These are phyloP conservation scores for Tolypocladium endophyticum DNA, from an alignment of 2,329 filamentous ascomycete genomes.

Conservation along the genomic window DNA sequence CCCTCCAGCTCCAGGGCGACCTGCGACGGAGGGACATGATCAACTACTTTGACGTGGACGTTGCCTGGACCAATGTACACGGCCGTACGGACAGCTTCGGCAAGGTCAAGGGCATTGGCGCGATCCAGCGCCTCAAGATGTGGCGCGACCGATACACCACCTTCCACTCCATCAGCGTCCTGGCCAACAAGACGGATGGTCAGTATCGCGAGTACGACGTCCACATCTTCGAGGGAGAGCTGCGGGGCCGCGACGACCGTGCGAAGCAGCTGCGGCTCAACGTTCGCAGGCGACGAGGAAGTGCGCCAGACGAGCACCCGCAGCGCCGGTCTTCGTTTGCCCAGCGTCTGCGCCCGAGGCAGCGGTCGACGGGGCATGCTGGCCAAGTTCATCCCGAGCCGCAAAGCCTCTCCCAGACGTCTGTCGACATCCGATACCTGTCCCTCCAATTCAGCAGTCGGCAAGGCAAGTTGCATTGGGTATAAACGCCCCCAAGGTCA, in stretches of 20 bases:
- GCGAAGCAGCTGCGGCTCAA: constrained; percentile 33
- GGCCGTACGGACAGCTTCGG: constrained; percentile 38
- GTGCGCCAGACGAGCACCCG: constrained; percentile 24
- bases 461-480: constrained; percentile 25
- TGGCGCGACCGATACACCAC: constrained; percentile 39
- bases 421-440: constrained; percentile 35
- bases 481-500: neutral
- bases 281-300: constrained; percentile 28
- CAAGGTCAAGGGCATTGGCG: constrained; percentile 37
- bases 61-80: constrained; percentile 40
- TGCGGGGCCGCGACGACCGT: constrained; percentile 34
- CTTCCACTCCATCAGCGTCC: constrained; percentile 35
- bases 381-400: constrained; percentile 10
- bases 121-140: constrained; percentile 41
- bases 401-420: constrained; percentile 9
- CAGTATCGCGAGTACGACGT: constrained; percentile 38
- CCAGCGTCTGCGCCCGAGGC: constrained; percentile 29
- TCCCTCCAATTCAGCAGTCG: constrained; percentile 38
- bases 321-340: constrained; percentile 32
- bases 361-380: constrained; percentile 18
- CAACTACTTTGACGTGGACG: constrained; percentile 41
- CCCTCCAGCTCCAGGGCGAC: constrained; percentile 38
- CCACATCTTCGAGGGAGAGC: constrained; percentile 34
- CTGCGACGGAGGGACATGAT: constrained; percentile 35
- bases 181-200: constrained; percentile 34